These are phyloP conservation scores for Calonectria henricotiae DNA, from an alignment of 2,329 filamentous ascomycete genomes.

Conservation along the genomic window DNA sequence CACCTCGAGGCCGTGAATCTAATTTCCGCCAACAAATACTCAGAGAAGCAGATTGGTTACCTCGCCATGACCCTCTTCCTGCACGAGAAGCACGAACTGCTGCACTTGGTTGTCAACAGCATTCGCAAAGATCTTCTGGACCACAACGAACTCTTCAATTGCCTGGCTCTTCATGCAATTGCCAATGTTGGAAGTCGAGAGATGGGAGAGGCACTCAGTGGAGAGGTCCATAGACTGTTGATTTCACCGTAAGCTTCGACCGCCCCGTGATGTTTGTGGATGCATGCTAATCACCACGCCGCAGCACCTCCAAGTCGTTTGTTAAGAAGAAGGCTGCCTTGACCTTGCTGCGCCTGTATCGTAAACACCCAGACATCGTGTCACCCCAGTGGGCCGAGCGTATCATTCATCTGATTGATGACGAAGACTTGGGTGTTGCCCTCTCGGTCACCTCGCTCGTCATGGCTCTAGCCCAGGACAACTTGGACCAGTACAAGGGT, in stretches of 20 bases:
- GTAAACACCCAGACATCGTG: conserved; percentile 94
- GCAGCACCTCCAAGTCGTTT: conserved; percentile 86
- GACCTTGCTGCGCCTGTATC: conserved; percentile 92
- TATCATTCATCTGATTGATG: conserved; percentile 99
- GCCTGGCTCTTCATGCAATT: conserved; percentile 95
- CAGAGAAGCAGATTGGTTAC: conserved; percentile 99
- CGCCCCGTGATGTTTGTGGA: background rate
- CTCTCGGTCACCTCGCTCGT: conserved; percentile 96
- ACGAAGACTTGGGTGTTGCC: conserved; percentile 92
- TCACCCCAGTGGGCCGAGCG: conserved; percentile 98
- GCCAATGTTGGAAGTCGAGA: conserved; percentile 97
- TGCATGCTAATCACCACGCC: conserved; percentile 32
- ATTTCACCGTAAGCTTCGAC: conserved; percentile 86
- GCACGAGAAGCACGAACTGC: conserved; percentile 95
- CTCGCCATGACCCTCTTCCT: conserved; percentile 97
- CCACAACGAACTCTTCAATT: conserved; percentile 98
- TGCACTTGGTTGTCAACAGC: conserved; percentile 98
- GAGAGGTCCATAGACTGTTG: conserved; percentile 91
- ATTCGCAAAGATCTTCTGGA: conserved; percentile 97
- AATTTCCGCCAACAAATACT: conserved; percentile 97
- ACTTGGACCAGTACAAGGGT: conserved; percentile 93
- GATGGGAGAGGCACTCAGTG: conserved; percentile 94
- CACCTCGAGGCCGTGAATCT: conserved; percentile 98
- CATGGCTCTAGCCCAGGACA: conserved; percentile 94
- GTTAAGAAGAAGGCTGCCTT: conserved; percentile 99